phyloP scores from a whole-genome alignment of 306 rosid genomes.

The Hylodesmum podocarpum region DNA sequence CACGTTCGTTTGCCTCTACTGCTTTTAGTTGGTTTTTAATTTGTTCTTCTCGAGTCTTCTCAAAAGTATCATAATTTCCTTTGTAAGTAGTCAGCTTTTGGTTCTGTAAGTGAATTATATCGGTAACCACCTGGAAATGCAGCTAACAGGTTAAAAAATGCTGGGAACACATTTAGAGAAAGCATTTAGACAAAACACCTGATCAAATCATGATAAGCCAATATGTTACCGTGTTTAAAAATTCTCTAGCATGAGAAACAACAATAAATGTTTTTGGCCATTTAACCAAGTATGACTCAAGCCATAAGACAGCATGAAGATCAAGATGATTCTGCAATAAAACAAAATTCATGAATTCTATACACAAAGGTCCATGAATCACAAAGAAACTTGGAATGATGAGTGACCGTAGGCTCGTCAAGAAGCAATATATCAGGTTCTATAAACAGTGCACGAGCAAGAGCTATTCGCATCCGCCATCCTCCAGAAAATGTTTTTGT shows the following conservation, averaged over 20 bases:
- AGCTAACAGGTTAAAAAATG: constrained; percentile 23
- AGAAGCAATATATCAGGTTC: constrained; percentile 95
- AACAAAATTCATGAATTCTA: neutral
- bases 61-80: constrained; percentile 93
- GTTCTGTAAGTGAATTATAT: constrained; percentile 85
- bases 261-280: constrained; percentile 97
- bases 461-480: constrained; percentile 99
- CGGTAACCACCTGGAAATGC: constrained; percentile 80
- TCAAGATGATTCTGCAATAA: constrained; percentile 95
- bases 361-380: constrained; percentile 21
- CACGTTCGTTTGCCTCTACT: constrained; percentile 83
- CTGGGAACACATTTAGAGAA: constrained; percentile 2
- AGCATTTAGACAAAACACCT: neutral
- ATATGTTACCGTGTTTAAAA: constrained; percentile 84
- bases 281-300: constrained; percentile 84
- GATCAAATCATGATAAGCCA: constrained; percentile 2
- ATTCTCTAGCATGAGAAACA: constrained; percentile 99
- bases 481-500: constrained; percentile 98
- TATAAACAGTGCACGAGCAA: constrained; percentile 93
- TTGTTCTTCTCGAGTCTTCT: constrained; percentile 85
- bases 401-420: constrained; percentile 91
- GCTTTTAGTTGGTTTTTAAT: constrained; percentile 92
- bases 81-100: constrained; percentile 72
- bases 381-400: constrained; percentile 10
- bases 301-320: constrained; percentile 99